These are phyloP conservation scores for Erodium maritimum DNA, from an alignment of 345 rosid species.

Conservation along the genomic window DNA sequence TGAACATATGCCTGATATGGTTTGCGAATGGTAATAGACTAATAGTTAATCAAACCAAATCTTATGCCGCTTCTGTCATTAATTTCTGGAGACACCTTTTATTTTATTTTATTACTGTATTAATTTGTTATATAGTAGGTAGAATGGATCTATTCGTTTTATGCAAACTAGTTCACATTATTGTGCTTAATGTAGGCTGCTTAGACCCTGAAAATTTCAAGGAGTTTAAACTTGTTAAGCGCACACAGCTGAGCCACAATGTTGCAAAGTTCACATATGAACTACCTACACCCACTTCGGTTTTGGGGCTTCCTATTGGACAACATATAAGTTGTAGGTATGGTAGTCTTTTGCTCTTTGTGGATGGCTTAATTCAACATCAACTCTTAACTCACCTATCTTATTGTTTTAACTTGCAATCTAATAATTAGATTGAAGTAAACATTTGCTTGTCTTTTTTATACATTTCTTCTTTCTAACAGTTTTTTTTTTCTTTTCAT, in stretches of 20 bases:
- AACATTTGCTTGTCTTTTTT: background rate
- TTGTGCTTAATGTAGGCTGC: conserved; percentile 31
- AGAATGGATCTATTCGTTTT: background rate
- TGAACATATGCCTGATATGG: no score
- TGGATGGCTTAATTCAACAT: background rate
- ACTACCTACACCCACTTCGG: conserved; percentile 69
- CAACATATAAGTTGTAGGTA: conserved; percentile 97
- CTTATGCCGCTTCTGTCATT: no score
- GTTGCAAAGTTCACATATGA: conserved; percentile 83
- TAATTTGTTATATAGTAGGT: background rate
- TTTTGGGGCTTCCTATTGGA: conserved; percentile 93
- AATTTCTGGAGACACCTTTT: no score
- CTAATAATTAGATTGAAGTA: background rate
- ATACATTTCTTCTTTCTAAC: background rate
- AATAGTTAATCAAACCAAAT: no score
- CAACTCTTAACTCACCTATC: background rate
- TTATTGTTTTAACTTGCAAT: background rate
- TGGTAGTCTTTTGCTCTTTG: conserved; percentile 5
- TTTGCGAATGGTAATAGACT: no score
- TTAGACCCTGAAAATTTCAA: conserved; percentile 85
- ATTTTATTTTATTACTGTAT: background rate
- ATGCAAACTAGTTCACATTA: background rate
- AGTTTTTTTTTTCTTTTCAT: background rate
- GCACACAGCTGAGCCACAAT: conserved; percentile 75
- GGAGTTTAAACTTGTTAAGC: conserved; percentile 85